Percentiles rank a stretch among this genome's conserved stretches.
These are phyloP conservation scores for Fagopyrum homotropicum DNA, from an alignment of 148 eudicot species.

Conservation along the genomic window DNA sequence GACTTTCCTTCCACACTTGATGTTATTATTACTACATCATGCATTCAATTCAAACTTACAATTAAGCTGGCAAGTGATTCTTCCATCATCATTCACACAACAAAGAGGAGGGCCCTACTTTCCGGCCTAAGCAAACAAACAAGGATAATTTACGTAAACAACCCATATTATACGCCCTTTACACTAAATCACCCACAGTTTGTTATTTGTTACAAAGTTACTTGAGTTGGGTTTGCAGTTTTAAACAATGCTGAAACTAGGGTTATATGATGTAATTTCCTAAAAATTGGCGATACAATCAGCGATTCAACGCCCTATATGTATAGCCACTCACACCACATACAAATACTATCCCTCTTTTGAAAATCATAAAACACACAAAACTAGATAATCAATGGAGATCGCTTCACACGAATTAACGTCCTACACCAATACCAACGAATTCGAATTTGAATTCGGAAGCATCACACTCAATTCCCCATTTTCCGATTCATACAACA, in stretches of 20 bases:
- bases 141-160: neutral
- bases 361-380: neutral
- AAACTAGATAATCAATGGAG: neutral
- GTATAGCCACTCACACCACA: neutral
- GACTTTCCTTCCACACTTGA: conserved; percentile 4
- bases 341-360: neutral
- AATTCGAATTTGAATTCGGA: conserved; percentile 49
- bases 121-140: conserved; percentile 1
- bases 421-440: neutral
- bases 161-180: neutral
- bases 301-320: neutral
- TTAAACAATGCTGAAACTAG: neutral
- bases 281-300: neutral
- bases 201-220: neutral
- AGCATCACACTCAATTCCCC: conserved; percentile 26
- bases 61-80: neutral
- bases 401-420: no score
- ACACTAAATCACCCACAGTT: no score
- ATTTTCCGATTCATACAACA: neutral
- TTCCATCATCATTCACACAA: conserved; percentile 6
- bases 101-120: neutral
- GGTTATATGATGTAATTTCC: neutral
- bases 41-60: neutral
- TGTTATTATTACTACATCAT: neutral
- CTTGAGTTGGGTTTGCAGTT: neutral